phyloP scores from a whole-genome alignment of 192 early-diverging fungal genomes.

The Coemansia asiatica region DNA sequence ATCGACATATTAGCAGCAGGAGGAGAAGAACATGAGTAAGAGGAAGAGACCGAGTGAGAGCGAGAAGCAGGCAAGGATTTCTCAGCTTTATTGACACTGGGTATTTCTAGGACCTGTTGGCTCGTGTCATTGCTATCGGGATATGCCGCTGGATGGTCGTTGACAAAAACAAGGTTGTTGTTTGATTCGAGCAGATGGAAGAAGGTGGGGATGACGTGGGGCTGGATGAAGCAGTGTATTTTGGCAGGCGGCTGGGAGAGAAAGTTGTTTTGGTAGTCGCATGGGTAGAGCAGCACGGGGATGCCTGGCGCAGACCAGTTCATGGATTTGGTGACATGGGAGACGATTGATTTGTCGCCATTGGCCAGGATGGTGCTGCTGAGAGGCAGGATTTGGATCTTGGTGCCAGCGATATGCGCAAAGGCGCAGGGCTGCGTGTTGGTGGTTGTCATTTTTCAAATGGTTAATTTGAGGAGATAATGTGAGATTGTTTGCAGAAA shows the following conservation, averaged over 20 bases:
- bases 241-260: not conserved
- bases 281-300: not conserved
- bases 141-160: not conserved
- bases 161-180: not conserved
- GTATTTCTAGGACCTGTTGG: no score
- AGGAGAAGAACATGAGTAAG: not conserved
- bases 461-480: no score
- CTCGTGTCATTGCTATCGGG: no score
- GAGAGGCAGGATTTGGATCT: not conserved
- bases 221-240: not conserved
- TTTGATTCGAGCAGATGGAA: not conserved
- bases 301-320: not conserved
- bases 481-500: no score
- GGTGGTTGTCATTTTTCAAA: not conserved
- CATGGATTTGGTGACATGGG: not conserved
- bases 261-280: not conserved
- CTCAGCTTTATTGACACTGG: no score
- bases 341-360: not conserved
- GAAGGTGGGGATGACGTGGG: not conserved
- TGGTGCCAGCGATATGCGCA: not conserved
- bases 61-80: no score
- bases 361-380: not conserved
- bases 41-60: not conserved
- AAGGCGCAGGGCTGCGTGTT: not conserved
- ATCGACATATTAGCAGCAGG: not conserved